These are phyloP conservation scores for Trypanosoma melophagium DNA, from an alignment of 208 protist genomes.

Conservation along the genomic window DNA sequence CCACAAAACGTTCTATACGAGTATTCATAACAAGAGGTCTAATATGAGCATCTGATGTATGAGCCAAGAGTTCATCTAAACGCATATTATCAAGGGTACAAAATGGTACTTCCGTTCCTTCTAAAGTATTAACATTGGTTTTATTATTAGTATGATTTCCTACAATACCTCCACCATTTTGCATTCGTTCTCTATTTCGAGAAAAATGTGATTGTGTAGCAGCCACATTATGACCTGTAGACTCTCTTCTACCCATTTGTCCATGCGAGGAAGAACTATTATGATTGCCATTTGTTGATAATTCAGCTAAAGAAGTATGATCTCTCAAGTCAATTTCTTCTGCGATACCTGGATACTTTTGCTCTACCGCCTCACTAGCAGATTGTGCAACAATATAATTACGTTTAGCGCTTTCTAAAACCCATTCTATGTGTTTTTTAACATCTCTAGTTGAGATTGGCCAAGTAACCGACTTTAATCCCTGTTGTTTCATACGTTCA, in stretches of 20 bases:
- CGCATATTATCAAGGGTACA: conserved; percentile 12
- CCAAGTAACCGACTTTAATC: too few species aligned
- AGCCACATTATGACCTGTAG: not conserved
- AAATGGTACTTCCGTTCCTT: not conserved
- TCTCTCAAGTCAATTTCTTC: conserved; percentile 27
- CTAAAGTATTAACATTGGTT: not conserved
- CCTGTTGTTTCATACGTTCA: conserved; percentile 25
- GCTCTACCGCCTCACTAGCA: conserved; percentile 4
- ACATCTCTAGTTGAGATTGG: conserved; percentile 7
- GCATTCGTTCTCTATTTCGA: conserved; percentile 7
- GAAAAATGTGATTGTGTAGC: conserved; percentile 22
- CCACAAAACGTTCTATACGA: conserved; percentile 81
- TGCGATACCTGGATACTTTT: conserved; percentile 2
- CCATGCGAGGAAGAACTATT: not conserved
- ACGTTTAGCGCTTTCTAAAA: conserved; percentile 25
- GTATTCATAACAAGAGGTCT: conserved; percentile 87
- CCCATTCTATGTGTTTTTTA: conserved; percentile 22
- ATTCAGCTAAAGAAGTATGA: not conserved
- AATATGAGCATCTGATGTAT: conserved; percentile 79
- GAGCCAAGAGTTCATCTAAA: conserved; percentile 56
- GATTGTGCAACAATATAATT: conserved; percentile 31
- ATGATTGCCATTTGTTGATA: not conserved
- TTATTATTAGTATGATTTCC: not conserved
- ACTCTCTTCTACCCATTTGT: not conserved
- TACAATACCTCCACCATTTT: not conserved